Base-by-base conservation (phyloP, 495 filamentous ascomycete genomes). In the Podospora fimiseda region DNA sequence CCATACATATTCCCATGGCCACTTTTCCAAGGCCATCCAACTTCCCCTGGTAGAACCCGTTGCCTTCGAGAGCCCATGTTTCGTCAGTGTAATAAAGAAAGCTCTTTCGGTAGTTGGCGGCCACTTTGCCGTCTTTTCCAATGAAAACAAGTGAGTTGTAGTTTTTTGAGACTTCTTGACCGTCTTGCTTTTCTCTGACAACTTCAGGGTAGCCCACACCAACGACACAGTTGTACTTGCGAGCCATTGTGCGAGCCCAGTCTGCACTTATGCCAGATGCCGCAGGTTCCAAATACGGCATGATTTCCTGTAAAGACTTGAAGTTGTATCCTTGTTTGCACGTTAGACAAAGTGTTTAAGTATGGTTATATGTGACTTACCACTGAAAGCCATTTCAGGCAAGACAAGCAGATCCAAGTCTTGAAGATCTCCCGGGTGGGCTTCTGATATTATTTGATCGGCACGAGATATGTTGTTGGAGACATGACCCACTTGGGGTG, bases 91-190 rank as follows among this genome's bases (percentile, higher is more conserved):
- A 88, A 67, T 92, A 97, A 51, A 98, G 78, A 58, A 91, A 91
- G 19, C 74, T 75, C 66, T 98, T 98, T 58, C 93, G 85, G 67
- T 96, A 96, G 70, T 96, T 87, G 37, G 77, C 79, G 30, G 95
- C 63, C 0, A 86, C 80, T 42, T 85, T 73, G 13, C 94, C 93
- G 1, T 75, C 65, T 9, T 80, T 74, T 52, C 84, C 81, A n/a
- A 96, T 83, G 11, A 90, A 77, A 41, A 96, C 79, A 20, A 87
- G 81, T 7, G 89, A 87, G 71, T 96, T 98, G 71, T 94, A 96
- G 58, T 81, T 33, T 33, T 33, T 33, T 33, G 27, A 11, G 27
- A 75, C 47, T n/a, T 7, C 16, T 74, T 74, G 11, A 70, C 69
- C 49, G 66, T 78, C 63, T 53, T 1, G 70, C 63, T 57, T 67